A percentile compares a stretch with the other conserved stretches of the same genome.
phyloP scores from a whole-genome alignment of 257 asterid genomes.

The Misopates orontium region DNA sequence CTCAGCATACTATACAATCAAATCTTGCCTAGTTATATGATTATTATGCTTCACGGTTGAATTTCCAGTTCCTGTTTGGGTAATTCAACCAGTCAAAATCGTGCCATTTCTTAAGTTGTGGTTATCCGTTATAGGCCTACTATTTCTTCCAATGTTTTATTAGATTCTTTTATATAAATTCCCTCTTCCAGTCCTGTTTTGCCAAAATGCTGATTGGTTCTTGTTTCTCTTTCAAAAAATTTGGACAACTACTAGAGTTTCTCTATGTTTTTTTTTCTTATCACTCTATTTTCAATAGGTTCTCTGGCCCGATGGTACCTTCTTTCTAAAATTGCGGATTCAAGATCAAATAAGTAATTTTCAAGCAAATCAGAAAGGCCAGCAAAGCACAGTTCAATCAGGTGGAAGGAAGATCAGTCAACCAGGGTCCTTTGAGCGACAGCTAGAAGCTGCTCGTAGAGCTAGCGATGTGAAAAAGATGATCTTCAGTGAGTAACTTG shows the following conservation, averaged over 20 bases:
- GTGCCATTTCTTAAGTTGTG: conserved; percentile 7
- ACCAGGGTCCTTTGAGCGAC: conserved; percentile 84
- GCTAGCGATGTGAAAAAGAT: conserved; percentile 88
- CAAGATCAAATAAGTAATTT: conserved; percentile 38
- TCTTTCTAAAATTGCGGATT: conserved; percentile 60
- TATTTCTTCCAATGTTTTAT: background rate
- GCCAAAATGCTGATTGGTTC: no score
- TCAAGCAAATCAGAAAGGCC: conserved; percentile 44
- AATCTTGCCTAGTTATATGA: conserved; percentile 6
- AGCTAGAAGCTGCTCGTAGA: conserved; percentile 96
- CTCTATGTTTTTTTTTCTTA: conserved; percentile 16
- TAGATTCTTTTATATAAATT: background rate
- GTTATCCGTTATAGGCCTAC: background rate
- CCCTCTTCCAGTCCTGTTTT: background rate
- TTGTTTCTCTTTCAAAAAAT: no score
- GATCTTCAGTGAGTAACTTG: conserved; percentile 69
- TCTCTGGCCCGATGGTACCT: conserved; percentile 93
- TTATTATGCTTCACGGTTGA: background rate
- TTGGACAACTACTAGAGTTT: conserved; percentile 12
- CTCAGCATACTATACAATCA: conserved; percentile 3
- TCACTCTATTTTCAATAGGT: conserved; percentile 44
- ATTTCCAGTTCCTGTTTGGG: background rate
- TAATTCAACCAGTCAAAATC: background rate
- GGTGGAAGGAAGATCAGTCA: conserved; percentile 49
- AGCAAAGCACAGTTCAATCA: conserved; percentile 36